Conservation (phyloP, 495 filamentous ascomycete species). For the Podospora tetraspora region DNA sequence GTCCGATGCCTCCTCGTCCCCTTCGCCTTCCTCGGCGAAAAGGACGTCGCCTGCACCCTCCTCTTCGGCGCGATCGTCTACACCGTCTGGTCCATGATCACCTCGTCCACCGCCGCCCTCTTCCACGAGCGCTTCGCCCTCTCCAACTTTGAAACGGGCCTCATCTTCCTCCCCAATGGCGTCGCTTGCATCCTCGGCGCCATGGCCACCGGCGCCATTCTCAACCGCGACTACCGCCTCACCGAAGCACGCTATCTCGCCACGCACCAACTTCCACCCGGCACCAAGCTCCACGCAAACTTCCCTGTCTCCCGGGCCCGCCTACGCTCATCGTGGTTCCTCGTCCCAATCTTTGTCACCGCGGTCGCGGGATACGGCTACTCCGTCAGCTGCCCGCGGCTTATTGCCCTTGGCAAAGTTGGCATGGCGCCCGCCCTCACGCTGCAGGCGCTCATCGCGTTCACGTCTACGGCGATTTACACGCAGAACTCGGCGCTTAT, state of each 20-base stretch:
- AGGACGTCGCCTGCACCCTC: constrained; percentile 54
- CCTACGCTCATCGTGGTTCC: constrained; percentile 29
- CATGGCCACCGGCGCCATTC: constrained; percentile 21
- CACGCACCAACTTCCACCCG: constrained; percentile 38
- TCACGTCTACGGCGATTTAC: constrained; percentile 40
- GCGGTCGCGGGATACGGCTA: constrained; percentile 49
- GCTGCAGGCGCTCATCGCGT: constrained; percentile 46
- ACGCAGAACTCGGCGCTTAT: constrained; percentile 46
- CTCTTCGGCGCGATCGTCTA: constrained; percentile 41
- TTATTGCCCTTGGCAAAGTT: constrained; percentile 22
- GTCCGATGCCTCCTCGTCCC: constrained; percentile 45
- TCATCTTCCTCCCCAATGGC: constrained; percentile 30
- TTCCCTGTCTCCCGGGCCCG: constrained; percentile 63
- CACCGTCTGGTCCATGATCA: constrained; percentile 30
- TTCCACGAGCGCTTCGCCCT: constrained; percentile 42
- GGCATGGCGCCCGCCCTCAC: constrained; percentile 40
- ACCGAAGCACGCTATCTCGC: constrained; percentile 26
- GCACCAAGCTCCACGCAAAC: constrained; percentile 45
- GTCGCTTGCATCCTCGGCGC: constrained; percentile 23
- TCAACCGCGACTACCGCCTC: constrained; percentile 26
- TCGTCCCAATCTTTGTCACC: constrained; percentile 32
- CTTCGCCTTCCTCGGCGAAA: constrained; percentile 54
- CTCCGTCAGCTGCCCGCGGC: constrained; percentile 40
- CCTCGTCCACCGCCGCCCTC: constrained; percentile 31
- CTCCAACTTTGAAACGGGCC: constrained; percentile 49